Evolutionary conservation across 805 yeast genomes (phyloP), one percentile per base, ranked within the genome.

Genomic region (Saccharomyces mikatae): DNA sequence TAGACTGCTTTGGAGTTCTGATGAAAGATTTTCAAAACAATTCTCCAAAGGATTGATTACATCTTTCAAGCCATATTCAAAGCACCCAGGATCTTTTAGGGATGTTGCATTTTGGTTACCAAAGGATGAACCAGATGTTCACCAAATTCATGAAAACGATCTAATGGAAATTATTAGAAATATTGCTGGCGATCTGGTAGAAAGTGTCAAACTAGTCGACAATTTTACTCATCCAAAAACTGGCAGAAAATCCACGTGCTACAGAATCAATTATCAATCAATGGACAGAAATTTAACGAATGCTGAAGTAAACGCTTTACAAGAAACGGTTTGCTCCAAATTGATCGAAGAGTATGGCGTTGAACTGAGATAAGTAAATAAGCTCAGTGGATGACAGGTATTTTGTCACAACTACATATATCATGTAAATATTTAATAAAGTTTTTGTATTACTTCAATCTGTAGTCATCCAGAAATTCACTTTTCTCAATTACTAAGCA

Each of bases 31-130:
- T 66, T 71, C 76, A 29, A 69, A 71, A 1, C 99, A 94, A 72
- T 94, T 94, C 69, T 58, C 68, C 31, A 74, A 78, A 52, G 87
- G 86, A 10, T 67, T 73, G 28, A 89, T 94, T 50, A 70, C 83
- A 1, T 83, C 82, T 9, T 94, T 92, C 74, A 82, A 76, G 63
- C 94, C 97, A 6, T 94, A 88, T 73, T 89, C 97, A 4, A 90
- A 87, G 71, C 90, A 83, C 67, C 99, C 98, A 0, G 87, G 92
- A 0, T 81, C 96, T 8, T 72, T 75, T 27, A 78, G 98, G 71
- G 99, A 94, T 66, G 82, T 91, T 29, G 88, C 97, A 9, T 94
- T 92, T 70, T 94, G 98, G 98, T 73, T 88, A 28, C 85, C 89
- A 5, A 22, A 9, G 3, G 48, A 29, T 30, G 62, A 65, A 6